These are phyloP conservation scores for Bipolaris oryzae DNA, from an alignment of 2,329 filamentous ascomycete species.

Conservation along the genomic window DNA sequence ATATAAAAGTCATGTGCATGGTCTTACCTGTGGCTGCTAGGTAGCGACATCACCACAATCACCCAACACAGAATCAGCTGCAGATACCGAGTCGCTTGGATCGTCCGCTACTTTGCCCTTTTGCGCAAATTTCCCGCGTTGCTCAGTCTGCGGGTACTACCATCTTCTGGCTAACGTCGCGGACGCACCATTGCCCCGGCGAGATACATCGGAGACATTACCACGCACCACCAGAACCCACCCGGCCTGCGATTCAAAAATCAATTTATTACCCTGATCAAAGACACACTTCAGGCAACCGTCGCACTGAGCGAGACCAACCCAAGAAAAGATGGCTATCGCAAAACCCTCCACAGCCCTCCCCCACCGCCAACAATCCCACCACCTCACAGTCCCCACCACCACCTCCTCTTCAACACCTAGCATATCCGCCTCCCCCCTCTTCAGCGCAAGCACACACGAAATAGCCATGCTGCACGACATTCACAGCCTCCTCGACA, in stretches of 20 bases:
- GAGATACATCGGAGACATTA: conserved; percentile 9
- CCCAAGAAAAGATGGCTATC: conserved; percentile 18
- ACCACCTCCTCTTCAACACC: conserved; percentile 5
- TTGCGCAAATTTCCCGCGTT: not conserved
- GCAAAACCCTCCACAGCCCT: conserved; percentile 7
- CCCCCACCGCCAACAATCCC: conserved; percentile 4
- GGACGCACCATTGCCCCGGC: no score
- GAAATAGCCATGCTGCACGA: conserved; percentile 45
- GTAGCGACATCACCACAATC: conserved; percentile 7
- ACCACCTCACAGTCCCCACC: not conserved
- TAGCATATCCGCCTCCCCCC: conserved; percentile 25
- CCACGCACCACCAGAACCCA: no score
- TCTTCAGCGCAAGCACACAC: conserved; percentile 26
- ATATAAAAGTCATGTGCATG: conserved; percentile 25
- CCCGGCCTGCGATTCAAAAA: no score
- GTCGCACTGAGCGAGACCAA: no score
- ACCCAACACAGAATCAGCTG: conserved; percentile 8
- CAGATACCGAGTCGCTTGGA: conserved; percentile 9
- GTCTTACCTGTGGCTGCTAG: not conserved
- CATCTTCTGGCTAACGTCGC: not conserved
- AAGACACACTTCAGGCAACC: no score
- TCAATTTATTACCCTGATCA: no score
- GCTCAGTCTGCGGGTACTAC: not conserved
- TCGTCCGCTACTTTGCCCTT: conserved; percentile 11
- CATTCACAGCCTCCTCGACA: conserved; percentile 65